phyloP scores from a whole-genome alignment of 78 protist genomes.

The slime mould (Dictyostelium discoideum) region dicty_2.7 NC_007091.3:1417001-1417500 shows the following conservation, averaged over 20 bases:
- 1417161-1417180: constrained; percentile 23
- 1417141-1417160: constrained; percentile 13
- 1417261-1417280: neutral
- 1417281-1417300: neutral
- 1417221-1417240: no score
- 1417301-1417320: neutral
- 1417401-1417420: neutral
- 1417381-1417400: neutral
- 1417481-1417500: constrained; percentile 54
- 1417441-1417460: neutral
- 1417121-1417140: constrained; percentile 3
- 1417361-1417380: neutral
- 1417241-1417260: neutral
- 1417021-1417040: constrained; percentile 69
- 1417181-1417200: neutral
- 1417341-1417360: constrained; percentile 2
- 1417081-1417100: constrained; percentile 39
- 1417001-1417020: constrained; percentile 27
- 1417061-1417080: constrained; percentile 67
- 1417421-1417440: neutral
- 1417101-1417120: constrained; percentile 75
- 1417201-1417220: neutral
- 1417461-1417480: constrained; percentile 29
- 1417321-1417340: constrained; percentile 36
- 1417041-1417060: constrained; percentile 39